phyloP scores from a whole-genome alignment of 768 basidiomycete species.

The Clitopilus hobsonii region DNA sequence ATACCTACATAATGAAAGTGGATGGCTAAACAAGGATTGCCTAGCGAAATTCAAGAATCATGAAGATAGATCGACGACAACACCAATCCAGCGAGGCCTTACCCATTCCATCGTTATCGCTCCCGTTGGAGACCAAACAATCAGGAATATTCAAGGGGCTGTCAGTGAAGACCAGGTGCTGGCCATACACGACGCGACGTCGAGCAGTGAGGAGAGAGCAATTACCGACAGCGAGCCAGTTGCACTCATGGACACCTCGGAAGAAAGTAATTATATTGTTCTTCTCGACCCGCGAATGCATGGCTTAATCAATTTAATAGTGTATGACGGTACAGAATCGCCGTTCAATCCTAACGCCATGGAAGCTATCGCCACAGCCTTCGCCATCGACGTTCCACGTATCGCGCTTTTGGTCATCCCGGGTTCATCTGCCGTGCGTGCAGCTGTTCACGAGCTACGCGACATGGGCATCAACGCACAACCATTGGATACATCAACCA shows the following conservation, averaged over 20 bases:
- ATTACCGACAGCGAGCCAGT: slow-evolving; percentile 7
- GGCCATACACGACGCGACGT: background rate
- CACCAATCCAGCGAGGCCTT: slow-evolving; percentile 9
- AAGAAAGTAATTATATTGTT: slow-evolving; percentile 13
- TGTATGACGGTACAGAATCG: slow-evolving; percentile 38
- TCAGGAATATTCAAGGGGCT: slow-evolving; percentile 54
- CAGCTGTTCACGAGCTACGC: slow-evolving; percentile 60
- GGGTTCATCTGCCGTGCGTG: slow-evolving; percentile 53
- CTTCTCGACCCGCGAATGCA: background rate
- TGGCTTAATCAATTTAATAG: slow-evolving; percentile 23
- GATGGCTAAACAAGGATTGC: slow-evolving; percentile 49
- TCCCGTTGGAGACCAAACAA: slow-evolving; percentile 36
- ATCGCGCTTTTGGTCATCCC: slow-evolving; percentile 67
- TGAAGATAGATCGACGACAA: slow-evolving; percentile 10
- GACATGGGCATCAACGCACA: slow-evolving; percentile 65
- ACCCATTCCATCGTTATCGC: slow-evolving; percentile 61
- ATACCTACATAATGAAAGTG: slow-evolving; percentile 50
- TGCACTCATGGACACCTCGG: slow-evolving; percentile 14
- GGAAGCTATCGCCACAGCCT: slow-evolving; percentile 65
- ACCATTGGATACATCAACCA: slow-evolving; percentile 47
- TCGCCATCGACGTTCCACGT: slow-evolving; percentile 70
- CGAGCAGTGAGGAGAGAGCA: slow-evolving; percentile 14
- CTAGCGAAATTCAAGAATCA: slow-evolving; percentile 33
- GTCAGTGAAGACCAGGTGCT: slow-evolving; percentile 9
- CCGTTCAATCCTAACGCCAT: slow-evolving; percentile 52